phyloP scores from a whole-genome alignment of 192 early-diverging fungal species.

The Spizellomyces sp. region DNA sequence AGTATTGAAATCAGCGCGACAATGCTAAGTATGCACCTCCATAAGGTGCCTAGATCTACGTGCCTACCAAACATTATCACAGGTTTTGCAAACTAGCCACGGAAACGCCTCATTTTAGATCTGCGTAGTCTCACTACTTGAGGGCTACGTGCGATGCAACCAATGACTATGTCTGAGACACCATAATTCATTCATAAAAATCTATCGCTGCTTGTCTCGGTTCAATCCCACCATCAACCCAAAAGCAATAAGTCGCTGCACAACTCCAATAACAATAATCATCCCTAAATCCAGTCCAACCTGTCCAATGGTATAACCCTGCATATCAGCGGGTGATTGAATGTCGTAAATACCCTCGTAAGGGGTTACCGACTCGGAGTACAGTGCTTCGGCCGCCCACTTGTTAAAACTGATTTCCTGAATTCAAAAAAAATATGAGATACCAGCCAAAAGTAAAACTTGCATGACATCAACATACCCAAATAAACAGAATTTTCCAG shows the following conservation, averaged over 20 bases:
- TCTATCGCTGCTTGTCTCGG: conserved; percentile 50
- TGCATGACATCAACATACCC: conserved; percentile 18
- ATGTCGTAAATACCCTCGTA: conserved; percentile 36
- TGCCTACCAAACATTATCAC: no score
- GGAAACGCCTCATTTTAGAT: no score
- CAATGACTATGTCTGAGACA: no score
- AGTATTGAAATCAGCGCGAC: no score
- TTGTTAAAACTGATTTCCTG: conserved; percentile 46
- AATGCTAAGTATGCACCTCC: no score
- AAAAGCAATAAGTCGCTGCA: conserved; percentile 37
- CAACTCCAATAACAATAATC: conserved; percentile 40
- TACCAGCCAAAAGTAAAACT: background rate
- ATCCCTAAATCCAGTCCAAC: conserved; percentile 32
- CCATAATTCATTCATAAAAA: background rate
- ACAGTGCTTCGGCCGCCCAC: conserved; percentile 51
- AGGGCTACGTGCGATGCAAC: no score
- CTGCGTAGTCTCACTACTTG: no score
- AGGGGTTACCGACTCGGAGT: conserved; percentile 17
- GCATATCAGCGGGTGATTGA: conserved; percentile 13
- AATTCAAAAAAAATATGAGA: background rate
- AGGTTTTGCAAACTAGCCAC: no score
- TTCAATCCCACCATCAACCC: conserved; percentile 37
- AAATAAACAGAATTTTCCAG: conserved; percentile 38
- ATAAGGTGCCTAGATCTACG: no score
- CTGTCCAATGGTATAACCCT: conserved; percentile 41